Base-by-base conservation (phyloP, 768 basidiomycete genomes). In the Kockovaella imperatae region DNA sequence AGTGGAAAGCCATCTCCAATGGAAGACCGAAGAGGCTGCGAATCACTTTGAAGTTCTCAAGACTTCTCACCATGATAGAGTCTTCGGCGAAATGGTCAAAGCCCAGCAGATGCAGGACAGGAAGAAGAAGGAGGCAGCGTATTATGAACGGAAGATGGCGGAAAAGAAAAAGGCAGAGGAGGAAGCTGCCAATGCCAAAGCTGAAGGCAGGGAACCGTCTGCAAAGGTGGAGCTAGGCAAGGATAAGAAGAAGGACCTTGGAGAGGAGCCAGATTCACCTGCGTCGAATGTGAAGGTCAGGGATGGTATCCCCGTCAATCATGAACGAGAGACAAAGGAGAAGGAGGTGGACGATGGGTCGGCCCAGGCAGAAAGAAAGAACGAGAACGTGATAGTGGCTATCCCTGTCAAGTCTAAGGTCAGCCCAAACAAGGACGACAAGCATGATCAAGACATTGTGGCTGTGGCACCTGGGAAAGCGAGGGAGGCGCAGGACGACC, bases 31-130 rank as follows among this genome's bases (percentile, higher is more conserved):
- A 29, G 44, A 49, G 5, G 35, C 42, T 10, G 50, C 56, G 7
- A 42, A 52, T 31, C 47, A 66, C 23, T 62, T 60, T 45, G 61
- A 66, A 41, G 35, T 52, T 18, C 50, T 66, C 15, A 50, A 59
- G 13, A 60, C 61, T 5, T 47, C 44, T 13, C 50, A 42, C 1
- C 47, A 59, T 26, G 64, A 66, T 45, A 45, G 64, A 21, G 61
- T 62, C 18, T 62, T 66, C 48, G 64, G 64, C 3, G 50, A 53
- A 23, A 66, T 66, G 64, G 61, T 62, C 8, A 53, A 52, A 21
- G 49, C 48, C 4, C 58, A 66, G 35, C 24, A 49, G 45, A 44
- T 40, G 13, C 49, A 49, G 26, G 59, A 57, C 36, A 24, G 47
- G 21, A 54, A 54, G 50, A 54, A 52, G 53, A 58, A 59, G 52